These are phyloP conservation scores for Scleroderma citrinum DNA, from an alignment of 768 basidiomycete species.

Conservation along the genomic window DNA sequence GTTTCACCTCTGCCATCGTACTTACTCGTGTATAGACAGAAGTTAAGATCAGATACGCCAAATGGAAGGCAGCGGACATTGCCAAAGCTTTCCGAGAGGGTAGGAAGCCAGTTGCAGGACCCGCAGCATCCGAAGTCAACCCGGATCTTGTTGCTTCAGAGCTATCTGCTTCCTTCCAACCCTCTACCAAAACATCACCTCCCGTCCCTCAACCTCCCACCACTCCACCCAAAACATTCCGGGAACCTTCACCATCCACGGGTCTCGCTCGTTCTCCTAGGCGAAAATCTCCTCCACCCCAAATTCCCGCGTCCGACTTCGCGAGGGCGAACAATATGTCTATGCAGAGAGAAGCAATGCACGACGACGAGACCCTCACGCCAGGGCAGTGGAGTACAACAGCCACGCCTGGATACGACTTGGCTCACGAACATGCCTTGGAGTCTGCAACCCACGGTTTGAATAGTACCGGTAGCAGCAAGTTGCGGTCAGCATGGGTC, in stretches of 20 bases:
- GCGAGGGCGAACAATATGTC: slow-evolving; percentile 25
- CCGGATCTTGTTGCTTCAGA: slow-evolving; percentile 12
- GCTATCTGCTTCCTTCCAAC: slow-evolving; percentile 1
- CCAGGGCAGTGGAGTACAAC: slow-evolving; percentile 70
- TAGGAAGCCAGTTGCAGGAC: slow-evolving; percentile 72
- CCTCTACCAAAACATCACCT: slow-evolving; percentile 9
- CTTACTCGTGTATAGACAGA: slow-evolving; percentile 48
- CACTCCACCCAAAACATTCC: slow-evolving; percentile 19
- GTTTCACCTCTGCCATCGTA: neutral
- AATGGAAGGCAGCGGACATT: slow-evolving; percentile 97
- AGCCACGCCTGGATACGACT: slow-evolving; percentile 62
- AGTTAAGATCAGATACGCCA: slow-evolving; percentile 88
- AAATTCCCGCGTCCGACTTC: slow-evolving; percentile 25
- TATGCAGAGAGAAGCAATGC: slow-evolving; percentile 16
- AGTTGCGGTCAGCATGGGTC: slow-evolving; percentile 30
- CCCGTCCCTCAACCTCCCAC: slow-evolving; percentile 12
- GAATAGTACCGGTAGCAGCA: slow-evolving; percentile 14
- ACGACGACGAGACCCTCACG: slow-evolving; percentile 32
- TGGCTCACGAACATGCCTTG: slow-evolving; percentile 21
- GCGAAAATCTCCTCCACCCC: slow-evolving; percentile 29
- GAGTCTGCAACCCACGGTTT: slow-evolving; percentile 25
- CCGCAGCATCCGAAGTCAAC: slow-evolving; percentile 43
- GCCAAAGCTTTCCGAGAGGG: slow-evolving; percentile 95
- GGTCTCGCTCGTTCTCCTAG: slow-evolving; percentile 22
- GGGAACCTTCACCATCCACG: slow-evolving; percentile 19